Conservation (phyloP, 2,329 filamentous ascomycete species). For the Exophiala oligosperma region DNA sequence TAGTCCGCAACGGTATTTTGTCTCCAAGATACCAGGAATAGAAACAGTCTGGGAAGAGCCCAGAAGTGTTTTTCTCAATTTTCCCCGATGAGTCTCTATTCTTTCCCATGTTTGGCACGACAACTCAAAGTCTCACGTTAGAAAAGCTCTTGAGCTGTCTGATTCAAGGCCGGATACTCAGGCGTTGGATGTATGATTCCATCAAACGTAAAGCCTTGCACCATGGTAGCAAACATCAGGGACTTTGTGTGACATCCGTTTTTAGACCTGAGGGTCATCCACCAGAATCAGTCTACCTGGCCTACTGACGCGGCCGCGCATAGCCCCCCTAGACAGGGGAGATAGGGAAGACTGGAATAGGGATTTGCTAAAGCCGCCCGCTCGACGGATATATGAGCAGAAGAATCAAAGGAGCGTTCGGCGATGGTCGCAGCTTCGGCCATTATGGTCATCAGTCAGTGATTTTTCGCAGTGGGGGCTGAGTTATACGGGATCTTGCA, state of each 20-base stretch:
- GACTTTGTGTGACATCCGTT: conserved; percentile 15
- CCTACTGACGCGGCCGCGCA: too few species aligned
- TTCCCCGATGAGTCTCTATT: neutral
- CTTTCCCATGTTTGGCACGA: neutral
- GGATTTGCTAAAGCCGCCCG: too few species aligned
- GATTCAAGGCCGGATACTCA: neutral
- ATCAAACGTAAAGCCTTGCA: conserved; percentile 17
- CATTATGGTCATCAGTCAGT: too few species aligned
- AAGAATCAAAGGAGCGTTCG: too few species aligned
- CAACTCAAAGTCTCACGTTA: neutral
- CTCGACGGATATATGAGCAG: too few species aligned
- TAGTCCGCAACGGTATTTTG: too few species aligned
- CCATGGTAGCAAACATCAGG: conserved; percentile 23
- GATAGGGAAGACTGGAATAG: too few species aligned
- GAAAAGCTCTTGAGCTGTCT: neutral
- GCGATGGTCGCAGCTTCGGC: too few species aligned
- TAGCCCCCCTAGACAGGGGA: too few species aligned
- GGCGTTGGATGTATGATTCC: conserved; percentile 10
- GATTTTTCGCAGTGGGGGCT: conserved; percentile 7
- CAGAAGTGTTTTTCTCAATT: neutral
- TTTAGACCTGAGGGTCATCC: neutral
- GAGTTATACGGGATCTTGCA: conserved; percentile 14
- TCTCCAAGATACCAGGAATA: too few species aligned
- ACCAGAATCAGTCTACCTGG: neutral
- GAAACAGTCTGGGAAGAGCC: too few species aligned